A percentile compares a stretch with the other conserved stretches of the same genome.
These are phyloP conservation scores for Cryptosporidium tyzzeri DNA, from an alignment of 169 alveolate genomes.

Conservation along the genomic window DNA sequence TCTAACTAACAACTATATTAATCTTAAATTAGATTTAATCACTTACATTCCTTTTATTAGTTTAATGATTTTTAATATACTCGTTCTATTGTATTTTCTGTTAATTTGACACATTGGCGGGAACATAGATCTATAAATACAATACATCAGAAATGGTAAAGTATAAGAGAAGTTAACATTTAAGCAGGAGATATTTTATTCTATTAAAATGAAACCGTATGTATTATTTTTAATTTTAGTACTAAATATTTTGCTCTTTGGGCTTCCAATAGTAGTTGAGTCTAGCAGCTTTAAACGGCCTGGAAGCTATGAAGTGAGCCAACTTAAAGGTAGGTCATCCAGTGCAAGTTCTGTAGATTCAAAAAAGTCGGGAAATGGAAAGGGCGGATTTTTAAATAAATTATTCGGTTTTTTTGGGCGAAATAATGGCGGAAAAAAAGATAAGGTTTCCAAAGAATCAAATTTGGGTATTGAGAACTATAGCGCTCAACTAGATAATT, in stretches of 20 bases:
- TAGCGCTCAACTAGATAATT: background rate
- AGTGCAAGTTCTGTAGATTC: background rate
- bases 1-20: background rate
- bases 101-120: slow-evolving; percentile 11
- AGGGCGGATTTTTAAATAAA: background rate
- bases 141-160: background rate
- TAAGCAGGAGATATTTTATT: background rate
- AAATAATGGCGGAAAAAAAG: background rate
- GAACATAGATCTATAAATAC: background rate
- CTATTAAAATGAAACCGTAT: background rate
- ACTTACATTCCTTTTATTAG: background rate
- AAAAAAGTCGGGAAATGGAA: background rate
- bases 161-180: background rate
- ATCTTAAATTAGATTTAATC: background rate
- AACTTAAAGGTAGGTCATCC: background rate
- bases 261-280: background rate
- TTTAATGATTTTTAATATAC: background rate
- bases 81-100: background rate
- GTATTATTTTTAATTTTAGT: background rate
- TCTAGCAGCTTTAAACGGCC: background rate
- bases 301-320: background rate
- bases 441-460: background rate
- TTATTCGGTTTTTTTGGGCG: background rate
- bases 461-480: background rate
- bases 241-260: background rate